These are phyloP conservation scores for Iris pallida DNA, from an alignment of 116 monocot species.

Conservation along the genomic window DNA sequence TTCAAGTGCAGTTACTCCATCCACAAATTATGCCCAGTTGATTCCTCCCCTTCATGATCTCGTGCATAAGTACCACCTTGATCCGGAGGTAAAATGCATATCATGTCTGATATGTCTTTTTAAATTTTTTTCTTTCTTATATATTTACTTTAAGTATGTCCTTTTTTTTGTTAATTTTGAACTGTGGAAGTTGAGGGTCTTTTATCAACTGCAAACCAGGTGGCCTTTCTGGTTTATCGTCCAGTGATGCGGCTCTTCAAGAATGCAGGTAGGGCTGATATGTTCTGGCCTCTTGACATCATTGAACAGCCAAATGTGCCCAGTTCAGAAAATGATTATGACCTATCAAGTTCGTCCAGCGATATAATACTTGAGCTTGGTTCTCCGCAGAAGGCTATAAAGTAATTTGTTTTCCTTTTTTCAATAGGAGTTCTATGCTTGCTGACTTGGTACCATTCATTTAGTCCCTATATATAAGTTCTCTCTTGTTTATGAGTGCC, in stretches of 20 bases:
- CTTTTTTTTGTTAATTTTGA: too few relatives aligned
- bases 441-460: too few relatives aligned
- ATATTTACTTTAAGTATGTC: too few relatives aligned
- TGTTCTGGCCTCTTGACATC: slow-evolving; percentile 79
- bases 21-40: slow-evolving; percentile 59
- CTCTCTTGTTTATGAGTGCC: neutral
- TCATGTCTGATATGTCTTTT: neutral
- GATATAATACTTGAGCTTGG: slow-evolving; percentile 56
- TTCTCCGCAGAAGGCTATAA: slow-evolving; percentile 32
- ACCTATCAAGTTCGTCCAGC: slow-evolving; percentile 14
- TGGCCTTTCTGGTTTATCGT: slow-evolving; percentile 92
- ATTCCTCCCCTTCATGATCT: slow-evolving; percentile 78
- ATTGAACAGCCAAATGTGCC: slow-evolving; percentile 17
- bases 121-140: too few relatives aligned
- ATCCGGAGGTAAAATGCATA: slow-evolving; percentile 65
- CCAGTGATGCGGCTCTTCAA: slow-evolving; percentile 94
- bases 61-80: slow-evolving; percentile 84
- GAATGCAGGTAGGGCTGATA: slow-evolving; percentile 36
- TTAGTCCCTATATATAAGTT: too few relatives aligned
- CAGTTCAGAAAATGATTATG: slow-evolving; percentile 39
- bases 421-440: slow-evolving; percentile 1
- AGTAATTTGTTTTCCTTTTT: slow-evolving; percentile 26
- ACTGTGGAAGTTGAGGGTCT: too few relatives aligned
- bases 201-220: slow-evolving; percentile 29
- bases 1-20: slow-evolving; percentile 60